These are phyloP conservation scores for Mortierella sp. DNA, from an alignment of 371 early-diverging fungal genomes.

Conservation along the genomic window DNA sequence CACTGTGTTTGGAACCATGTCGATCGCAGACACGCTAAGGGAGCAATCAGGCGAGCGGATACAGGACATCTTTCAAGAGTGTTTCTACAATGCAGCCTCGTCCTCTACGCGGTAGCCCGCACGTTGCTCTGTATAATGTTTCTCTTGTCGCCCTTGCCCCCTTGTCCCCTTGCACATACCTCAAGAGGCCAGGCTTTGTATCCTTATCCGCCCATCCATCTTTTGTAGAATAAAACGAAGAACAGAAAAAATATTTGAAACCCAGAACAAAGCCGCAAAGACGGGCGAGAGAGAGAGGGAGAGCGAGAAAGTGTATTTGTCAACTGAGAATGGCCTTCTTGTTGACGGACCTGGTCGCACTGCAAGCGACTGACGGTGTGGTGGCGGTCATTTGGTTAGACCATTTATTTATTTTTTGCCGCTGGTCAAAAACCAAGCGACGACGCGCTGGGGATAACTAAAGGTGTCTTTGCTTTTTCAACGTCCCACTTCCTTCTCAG, in stretches of 20 bases:
- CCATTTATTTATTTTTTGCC: neutral
- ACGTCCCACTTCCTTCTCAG: neutral
- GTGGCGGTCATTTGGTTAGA: neutral
- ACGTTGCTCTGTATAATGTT: neutral
- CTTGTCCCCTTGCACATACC: neutral
- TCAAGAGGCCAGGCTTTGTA: neutral
- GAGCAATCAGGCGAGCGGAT: conserved; percentile 12
- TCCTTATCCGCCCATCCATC: neutral
- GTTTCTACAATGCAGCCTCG: conserved; percentile 32
- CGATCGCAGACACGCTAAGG: conserved; percentile 3
- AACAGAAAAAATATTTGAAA: neutral
- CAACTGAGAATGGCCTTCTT: neutral
- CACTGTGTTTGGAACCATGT: neutral
- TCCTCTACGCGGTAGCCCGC: conserved; percentile 13
- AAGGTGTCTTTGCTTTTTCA: neutral
- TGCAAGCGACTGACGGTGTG: neutral
- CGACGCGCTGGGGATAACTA: neutral
- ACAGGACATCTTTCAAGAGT: conserved; percentile 29
- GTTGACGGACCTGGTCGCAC: neutral
- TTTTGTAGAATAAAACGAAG: conserved; percentile 1
- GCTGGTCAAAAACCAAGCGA: neutral
- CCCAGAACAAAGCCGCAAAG: neutral
- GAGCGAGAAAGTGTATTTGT: neutral
- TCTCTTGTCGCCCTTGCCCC: neutral
- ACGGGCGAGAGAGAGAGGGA: no score